phyloP scores from a whole-genome alignment of 2,329 filamentous ascomycete species.

The Verticillium nonalfalfae region DNA sequence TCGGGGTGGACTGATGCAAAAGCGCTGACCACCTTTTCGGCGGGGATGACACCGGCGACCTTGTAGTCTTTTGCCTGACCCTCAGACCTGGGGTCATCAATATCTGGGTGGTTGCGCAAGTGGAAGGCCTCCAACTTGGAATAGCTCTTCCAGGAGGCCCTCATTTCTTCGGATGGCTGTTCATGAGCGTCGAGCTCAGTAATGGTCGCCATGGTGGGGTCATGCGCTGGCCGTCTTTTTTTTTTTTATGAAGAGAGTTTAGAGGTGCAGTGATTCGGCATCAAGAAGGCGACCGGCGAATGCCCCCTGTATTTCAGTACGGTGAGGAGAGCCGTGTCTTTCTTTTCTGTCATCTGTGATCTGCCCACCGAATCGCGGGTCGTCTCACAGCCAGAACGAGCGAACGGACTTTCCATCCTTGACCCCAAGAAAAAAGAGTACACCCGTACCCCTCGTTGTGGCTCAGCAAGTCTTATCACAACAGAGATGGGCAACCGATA shows the following conservation, averaged over 20 bases:
- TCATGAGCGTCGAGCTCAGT: slow-evolving; percentile 66
- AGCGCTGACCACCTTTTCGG: slow-evolving; percentile 32
- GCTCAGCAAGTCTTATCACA: not conserved
- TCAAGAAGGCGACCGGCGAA: too few relatives aligned
- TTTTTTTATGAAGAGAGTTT: not conserved
- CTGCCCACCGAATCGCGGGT: not conserved
- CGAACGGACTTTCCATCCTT: too few relatives aligned
- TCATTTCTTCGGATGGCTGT: slow-evolving; percentile 65
- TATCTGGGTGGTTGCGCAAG: slow-evolving; percentile 45
- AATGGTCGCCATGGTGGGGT: slow-evolving; percentile 31
- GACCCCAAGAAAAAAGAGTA: not conserved
- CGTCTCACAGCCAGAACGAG: not conserved
- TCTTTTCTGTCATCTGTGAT: not conserved
- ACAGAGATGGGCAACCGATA: not conserved
- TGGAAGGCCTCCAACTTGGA: slow-evolving; percentile 51
- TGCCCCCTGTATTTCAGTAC: too few relatives aligned
- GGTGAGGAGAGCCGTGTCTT: not conserved
- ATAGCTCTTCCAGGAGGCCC: slow-evolving; percentile 68
- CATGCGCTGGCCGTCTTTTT: not conserved
- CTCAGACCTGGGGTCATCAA: slow-evolving; percentile 39
- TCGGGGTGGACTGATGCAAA: slow-evolving; percentile 33
- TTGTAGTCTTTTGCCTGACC: slow-evolving; percentile 37
- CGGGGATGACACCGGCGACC: slow-evolving; percentile 34
- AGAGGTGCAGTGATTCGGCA: too few relatives aligned
- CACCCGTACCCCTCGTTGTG: not conserved